These are phyloP conservation scores for Buddleja alternifolia DNA, from an alignment of 257 asterid species.

Conservation along the genomic window DNA sequence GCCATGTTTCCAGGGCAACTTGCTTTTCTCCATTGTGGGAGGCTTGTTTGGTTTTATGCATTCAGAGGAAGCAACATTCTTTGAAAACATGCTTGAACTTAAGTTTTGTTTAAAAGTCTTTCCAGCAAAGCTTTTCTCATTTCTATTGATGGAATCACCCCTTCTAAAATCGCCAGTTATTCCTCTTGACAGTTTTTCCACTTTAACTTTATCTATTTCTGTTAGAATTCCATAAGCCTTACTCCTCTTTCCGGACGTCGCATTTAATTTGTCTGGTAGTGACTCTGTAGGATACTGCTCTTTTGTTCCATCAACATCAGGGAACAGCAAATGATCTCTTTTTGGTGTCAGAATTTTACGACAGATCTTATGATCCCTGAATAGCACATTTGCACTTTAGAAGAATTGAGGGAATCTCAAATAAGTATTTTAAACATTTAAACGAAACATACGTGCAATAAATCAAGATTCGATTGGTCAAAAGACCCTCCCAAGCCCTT, in stretches of 20 bases:
- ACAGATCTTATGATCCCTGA: conserved; percentile 64
- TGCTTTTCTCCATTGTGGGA: conserved; percentile 34
- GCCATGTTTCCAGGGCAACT: conserved; percentile 30
- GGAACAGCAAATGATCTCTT: conserved; percentile 74
- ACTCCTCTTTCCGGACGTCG: conserved; percentile 45
- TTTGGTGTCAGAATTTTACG: conserved; percentile 53
- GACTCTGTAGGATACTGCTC: conserved; percentile 31
- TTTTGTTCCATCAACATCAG: conserved; percentile 38
- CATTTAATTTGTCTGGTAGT: conserved; percentile 28
- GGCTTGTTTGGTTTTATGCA: conserved; percentile 35
- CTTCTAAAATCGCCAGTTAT: conserved; percentile 24
- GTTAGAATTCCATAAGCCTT: conserved; percentile 48
- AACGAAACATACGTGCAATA: conserved; percentile 64
- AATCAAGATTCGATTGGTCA: conserved; percentile 59
- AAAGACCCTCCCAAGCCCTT: conserved; percentile 75
- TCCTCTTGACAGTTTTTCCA: conserved; percentile 25
- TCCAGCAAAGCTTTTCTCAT: conserved; percentile 25
- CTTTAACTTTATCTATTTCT: conserved; percentile 24
- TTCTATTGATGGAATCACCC: conserved; percentile 31
- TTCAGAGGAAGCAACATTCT: conserved; percentile 29
- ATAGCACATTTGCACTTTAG: conserved; percentile 23
- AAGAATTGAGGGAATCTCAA: conserved; percentile 4
- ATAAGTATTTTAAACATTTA: conserved; percentile 18
- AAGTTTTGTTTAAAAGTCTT: conserved; percentile 28
- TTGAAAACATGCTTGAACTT: conserved; percentile 26